phyloP scores from a whole-genome alignment of 768 basidiomycete species.

The Dioszegia crocea region DNA sequence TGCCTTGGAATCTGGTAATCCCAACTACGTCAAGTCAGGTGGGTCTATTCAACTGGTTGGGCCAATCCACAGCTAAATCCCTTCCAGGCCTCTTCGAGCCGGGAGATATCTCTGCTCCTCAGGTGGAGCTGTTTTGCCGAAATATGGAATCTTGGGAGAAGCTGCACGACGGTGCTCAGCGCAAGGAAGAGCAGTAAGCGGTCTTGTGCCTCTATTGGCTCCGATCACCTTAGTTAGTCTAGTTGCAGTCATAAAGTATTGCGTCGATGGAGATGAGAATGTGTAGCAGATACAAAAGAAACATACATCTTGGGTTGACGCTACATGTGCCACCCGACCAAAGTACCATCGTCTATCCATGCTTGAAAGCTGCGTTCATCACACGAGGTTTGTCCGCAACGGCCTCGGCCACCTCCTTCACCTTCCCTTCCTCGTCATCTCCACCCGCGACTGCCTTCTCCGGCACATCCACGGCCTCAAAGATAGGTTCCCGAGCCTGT shows the following conservation, averaged over 20 bases:
- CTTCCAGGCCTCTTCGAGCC: constrained; percentile 13
- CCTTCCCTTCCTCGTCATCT: not conserved
- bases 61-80: not conserved
- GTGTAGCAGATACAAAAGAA: too few relatives aligned
- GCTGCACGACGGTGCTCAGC: constrained; percentile 2
- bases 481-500: not conserved
- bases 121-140: constrained; percentile 10
- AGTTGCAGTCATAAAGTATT: not conserved
- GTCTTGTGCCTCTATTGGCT: not conserved
- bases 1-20: not conserved
- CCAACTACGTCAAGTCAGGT: constrained; percentile 12
- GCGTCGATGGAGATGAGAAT: not conserved
- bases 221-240: not conserved
- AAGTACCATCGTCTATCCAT: too few relatives aligned
- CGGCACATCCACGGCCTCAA: not conserved
- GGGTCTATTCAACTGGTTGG: not conserved
- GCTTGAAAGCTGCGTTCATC: too few relatives aligned
- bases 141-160: constrained; percentile 24
- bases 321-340: too few relatives aligned
- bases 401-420: not conserved
- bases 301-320: too few relatives aligned
- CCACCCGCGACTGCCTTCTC: not conserved
- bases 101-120: constrained; percentile 6
- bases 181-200: constrained; percentile 5
- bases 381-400: not conserved